Conservation (phyloP, 352 stramenopile species). For the Lagenidium giganteum region DNA sequence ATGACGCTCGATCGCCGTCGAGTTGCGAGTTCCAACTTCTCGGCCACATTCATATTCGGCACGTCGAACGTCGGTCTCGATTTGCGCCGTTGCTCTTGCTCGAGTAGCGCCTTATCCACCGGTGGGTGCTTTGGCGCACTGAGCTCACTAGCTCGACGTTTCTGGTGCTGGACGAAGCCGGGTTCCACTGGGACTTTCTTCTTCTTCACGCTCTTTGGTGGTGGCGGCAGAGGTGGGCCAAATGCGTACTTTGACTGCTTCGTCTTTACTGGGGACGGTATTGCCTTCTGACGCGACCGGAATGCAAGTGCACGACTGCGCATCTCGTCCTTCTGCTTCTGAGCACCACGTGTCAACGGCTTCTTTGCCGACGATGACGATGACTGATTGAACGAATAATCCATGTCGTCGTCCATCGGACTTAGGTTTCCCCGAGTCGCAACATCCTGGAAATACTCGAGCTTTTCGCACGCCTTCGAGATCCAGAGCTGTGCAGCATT, state of each 20-base stretch:
- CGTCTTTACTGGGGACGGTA: constrained; percentile 37
- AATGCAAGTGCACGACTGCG: constrained; percentile 54
- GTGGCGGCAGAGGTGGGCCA: constrained; percentile 28
- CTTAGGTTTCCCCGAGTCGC: neutral
- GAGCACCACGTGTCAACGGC: constrained; percentile 21
- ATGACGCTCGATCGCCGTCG: neutral
- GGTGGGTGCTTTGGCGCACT: constrained; percentile 60
- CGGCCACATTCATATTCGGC: constrained; percentile 65
- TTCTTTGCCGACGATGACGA: too few relatives aligned
- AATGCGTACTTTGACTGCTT: constrained; percentile 55
- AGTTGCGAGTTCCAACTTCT: constrained; percentile 49
- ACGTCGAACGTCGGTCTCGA: constrained; percentile 50
- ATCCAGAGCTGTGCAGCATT: too few relatives aligned
- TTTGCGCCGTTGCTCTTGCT: constrained; percentile 55
- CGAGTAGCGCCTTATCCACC: constrained; percentile 49
- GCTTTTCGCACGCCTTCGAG: constrained; percentile 40
- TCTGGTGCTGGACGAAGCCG: constrained; percentile 39
- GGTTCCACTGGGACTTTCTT: constrained; percentile 25
- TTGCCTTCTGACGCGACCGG: constrained; percentile 53
- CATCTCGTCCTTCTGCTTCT: constrained; percentile 64
- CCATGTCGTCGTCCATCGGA: too few relatives aligned
- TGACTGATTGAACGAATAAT: too few relatives aligned
- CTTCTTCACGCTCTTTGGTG: constrained; percentile 26
- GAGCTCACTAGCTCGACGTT: constrained; percentile 47
- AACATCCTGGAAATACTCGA: constrained; percentile 48